Conservation (phyloP, 2,329 filamentous ascomycete genomes). For the Aspergillus sp. region DNA sequence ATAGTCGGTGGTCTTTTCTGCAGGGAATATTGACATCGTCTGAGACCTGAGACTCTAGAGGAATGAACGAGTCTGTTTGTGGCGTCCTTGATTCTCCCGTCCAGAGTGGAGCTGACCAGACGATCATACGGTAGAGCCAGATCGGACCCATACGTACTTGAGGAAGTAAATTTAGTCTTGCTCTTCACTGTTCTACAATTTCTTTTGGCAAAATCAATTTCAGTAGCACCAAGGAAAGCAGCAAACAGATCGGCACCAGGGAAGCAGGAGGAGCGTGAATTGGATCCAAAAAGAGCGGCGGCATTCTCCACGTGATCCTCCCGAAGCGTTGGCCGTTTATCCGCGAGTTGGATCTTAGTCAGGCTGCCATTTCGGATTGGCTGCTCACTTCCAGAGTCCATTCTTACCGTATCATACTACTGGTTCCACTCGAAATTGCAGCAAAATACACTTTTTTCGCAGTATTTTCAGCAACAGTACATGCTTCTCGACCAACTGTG, state of each 20-base stretch:
- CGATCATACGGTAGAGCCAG: slow-evolving; percentile 8
- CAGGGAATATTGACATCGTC: neutral
- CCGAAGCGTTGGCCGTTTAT: slow-evolving; percentile 12
- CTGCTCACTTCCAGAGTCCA: neutral
- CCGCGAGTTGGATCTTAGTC: slow-evolving; percentile 6
- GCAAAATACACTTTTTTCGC: neutral
- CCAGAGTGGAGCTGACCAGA: slow-evolving; percentile 1
- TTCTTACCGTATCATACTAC: neutral
- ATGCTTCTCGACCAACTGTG: neutral
- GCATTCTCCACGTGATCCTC: slow-evolving; percentile 10
- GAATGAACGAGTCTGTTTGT: slow-evolving; percentile 4
- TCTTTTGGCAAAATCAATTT: neutral
- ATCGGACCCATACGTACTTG: neutral
- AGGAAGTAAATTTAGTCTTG: neutral
- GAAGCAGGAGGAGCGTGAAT: neutral
- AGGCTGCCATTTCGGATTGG: neutral
- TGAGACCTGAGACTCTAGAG: neutral
- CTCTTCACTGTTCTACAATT: neutral
- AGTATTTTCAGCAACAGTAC: neutral
- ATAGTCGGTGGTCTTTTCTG: neutral
- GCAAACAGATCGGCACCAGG: neutral
- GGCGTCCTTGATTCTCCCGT: slow-evolving; percentile 3
- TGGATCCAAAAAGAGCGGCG: neutral
- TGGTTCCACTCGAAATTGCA: neutral
- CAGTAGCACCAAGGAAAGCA: neutral